phyloP scores from a whole-genome alignment of 2,329 filamentous ascomycete species.

The Atkinsonella hypoxylon region DNA sequence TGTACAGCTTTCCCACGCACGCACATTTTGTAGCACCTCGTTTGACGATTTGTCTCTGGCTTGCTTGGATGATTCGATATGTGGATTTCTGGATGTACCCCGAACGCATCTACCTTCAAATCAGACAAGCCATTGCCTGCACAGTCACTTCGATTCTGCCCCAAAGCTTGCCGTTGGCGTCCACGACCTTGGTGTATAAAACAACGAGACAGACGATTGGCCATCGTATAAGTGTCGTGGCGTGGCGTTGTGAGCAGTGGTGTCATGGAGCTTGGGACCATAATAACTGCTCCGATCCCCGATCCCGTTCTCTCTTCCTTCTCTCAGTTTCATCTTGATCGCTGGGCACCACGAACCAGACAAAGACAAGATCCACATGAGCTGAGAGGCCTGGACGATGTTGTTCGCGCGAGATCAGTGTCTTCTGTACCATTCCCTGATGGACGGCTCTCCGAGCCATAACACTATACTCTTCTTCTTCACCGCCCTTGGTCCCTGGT shows the following conservation, averaged over 20 bases:
- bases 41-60: not conserved
- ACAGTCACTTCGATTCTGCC: too few relatives aligned
- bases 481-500: slow-evolving; percentile 4
- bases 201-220: not conserved
- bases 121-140: not conserved
- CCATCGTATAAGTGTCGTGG: not conserved
- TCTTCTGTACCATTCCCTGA: not conserved
- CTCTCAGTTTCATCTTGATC: too few relatives aligned
- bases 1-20: not conserved
- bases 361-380: not conserved
- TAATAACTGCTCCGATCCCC: not conserved
- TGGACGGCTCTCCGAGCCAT: not conserved
- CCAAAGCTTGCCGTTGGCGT: too few relatives aligned
- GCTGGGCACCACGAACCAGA: not conserved
- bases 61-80: not conserved
- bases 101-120: too few relatives aligned
- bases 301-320: too few relatives aligned
- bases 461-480: not conserved
- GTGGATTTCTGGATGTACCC: not conserved
- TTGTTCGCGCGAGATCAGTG: not conserved
- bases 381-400: not conserved
- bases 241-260: not conserved
- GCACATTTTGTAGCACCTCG: not conserved
- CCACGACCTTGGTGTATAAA: not conserved
- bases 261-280: not conserved